phyloP scores from a whole-genome alignment of 441 rosid genomes.

The Arabidopsis lyrata region DNA sequence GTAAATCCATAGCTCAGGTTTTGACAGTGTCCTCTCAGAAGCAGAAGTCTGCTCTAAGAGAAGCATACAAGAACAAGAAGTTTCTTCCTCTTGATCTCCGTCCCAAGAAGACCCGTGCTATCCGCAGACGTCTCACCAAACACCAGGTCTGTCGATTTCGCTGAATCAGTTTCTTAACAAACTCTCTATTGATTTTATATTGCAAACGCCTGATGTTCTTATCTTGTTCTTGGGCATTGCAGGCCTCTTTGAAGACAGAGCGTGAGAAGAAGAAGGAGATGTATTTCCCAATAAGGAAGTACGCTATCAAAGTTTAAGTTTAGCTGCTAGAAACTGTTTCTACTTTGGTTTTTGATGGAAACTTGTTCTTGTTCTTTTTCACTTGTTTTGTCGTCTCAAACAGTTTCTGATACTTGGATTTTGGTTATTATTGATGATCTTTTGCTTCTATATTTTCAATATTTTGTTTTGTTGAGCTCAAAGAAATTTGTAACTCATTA shows the following conservation, averaged over 20 bases:
- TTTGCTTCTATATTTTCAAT: not conserved
- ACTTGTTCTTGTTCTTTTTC: conserved; percentile 36
- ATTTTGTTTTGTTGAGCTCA: not conserved
- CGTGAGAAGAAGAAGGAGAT: conserved; percentile 75
- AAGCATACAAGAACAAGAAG: conserved; percentile 89
- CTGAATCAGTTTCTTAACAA: not conserved
- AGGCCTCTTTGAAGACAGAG: conserved; percentile 71
- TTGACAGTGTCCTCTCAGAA: conserved; percentile 92
- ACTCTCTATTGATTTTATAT: not conserved
- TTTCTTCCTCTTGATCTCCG: conserved; percentile 92
- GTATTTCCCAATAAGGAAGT: conserved; percentile 74
- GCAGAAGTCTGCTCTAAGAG: conserved; percentile 88
- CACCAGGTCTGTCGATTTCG: conserved; percentile 60
- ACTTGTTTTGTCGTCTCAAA: conserved; percentile 14
- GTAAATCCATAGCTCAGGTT: conserved; percentile 91
- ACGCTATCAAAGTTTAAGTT: conserved; percentile 67
- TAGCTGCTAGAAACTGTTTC: conserved; percentile 37
- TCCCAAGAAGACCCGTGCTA: conserved; percentile 96
- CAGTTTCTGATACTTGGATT: conserved; percentile 23
- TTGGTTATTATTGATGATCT: not conserved
- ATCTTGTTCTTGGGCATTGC: not conserved
- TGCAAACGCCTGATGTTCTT: not conserved
- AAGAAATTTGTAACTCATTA: not conserved
- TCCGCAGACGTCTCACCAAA: conserved; percentile 87
- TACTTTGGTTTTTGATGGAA: conserved; percentile 28